Evolutionary conservation across 768 basidiomycete genomes (phyloP), one percentile per base, ranked within the genome.

Genomic region (Melanogaster broomeanus): DNA sequence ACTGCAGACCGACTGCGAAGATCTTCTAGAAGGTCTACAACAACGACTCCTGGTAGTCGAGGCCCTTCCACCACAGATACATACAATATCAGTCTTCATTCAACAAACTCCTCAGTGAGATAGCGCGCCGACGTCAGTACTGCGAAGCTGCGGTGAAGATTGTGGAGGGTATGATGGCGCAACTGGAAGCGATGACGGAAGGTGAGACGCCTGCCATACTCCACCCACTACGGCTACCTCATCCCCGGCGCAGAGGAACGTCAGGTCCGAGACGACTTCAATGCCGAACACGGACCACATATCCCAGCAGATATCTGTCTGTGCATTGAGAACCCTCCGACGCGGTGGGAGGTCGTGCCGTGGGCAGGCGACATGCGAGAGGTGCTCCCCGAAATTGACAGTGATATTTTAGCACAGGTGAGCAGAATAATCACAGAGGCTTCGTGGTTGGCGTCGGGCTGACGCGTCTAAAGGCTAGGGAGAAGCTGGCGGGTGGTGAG

Each of bases 231-330:
- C 38, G 34, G 22, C 42, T 41, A 33, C 28, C 55, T 49, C 25
- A 37, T 37, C 31, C 49, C 34, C 34, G 18, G 25, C 15, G 28
- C 61, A 93, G 90, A 89, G 71, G 91, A 93, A 65, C 76, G 77
- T 19, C 73, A 75, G 50, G 66, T 80, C 12, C 80, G 91, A 33
- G 77, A 78, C 42, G 77, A 76, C 30, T 93, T 93, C 67, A 89
- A 90, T 54, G 74, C 75, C 3, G 84, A 85, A 41, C 83, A 92
- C 44, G 90, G 89, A 0, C 76, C 76, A 12, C 80, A 87, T 64
- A 77, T 93, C 2, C 90, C 90, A 1, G 79, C 85, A 56, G 91
- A 93, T 57, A 77, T 93, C 34, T 93, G 91, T 63, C 71, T 91
- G 15, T 88, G 80, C 53, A 83, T 92, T 46, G 81, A 80, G 56